Evolutionary conservation across 2,329 filamentous ascomycete genomes (phyloP).

Genomic region (Cyphellophora europaea): DNA sequence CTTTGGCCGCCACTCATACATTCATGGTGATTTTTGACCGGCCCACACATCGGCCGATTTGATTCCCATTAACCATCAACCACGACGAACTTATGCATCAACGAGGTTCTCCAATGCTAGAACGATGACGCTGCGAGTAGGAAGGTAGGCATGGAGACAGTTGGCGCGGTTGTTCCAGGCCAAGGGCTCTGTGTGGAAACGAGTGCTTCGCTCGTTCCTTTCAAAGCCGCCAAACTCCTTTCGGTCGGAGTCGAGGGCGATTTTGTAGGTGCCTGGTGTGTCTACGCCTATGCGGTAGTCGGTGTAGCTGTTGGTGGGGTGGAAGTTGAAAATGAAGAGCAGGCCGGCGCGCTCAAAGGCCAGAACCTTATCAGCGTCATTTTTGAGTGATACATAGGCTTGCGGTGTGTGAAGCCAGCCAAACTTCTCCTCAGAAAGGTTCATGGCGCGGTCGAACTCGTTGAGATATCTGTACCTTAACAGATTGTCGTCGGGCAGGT

Average conservation of each 20-base stretch:
- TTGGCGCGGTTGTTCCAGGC: constrained; percentile 85
- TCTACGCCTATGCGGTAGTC: constrained; percentile 92
- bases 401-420: constrained; percentile 82
- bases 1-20: too few relatives aligned
- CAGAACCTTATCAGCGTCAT: constrained; percentile 87
- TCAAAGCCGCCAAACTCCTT: constrained; percentile 69
- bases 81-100: too few relatives aligned
- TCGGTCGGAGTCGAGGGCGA: constrained; percentile 75
- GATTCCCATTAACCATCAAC: too few relatives aligned
- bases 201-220: constrained; percentile 66
- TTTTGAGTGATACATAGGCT: constrained; percentile 87
- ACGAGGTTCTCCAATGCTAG: not conserved
- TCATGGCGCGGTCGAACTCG: constrained; percentile 89
- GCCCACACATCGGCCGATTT: too few relatives aligned
- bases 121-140: constrained; percentile 73
- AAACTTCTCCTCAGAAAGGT: constrained; percentile 74
- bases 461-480: constrained; percentile 88
- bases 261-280: constrained; percentile 70
- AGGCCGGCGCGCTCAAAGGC: constrained; percentile 89
- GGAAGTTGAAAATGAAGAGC: constrained; percentile 95
- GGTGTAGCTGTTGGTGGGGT: constrained; percentile 71
- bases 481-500: constrained; percentile 75
- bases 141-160: constrained; percentile 86
- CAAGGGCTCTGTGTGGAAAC: constrained; percentile 87
- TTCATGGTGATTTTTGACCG: too few relatives aligned